A percentile compares a stretch with the other conserved stretches of the same genome.
phyloP scores from a whole-genome alignment of 495 filamentous ascomycete species.

The Neurospora terricola region DNA sequence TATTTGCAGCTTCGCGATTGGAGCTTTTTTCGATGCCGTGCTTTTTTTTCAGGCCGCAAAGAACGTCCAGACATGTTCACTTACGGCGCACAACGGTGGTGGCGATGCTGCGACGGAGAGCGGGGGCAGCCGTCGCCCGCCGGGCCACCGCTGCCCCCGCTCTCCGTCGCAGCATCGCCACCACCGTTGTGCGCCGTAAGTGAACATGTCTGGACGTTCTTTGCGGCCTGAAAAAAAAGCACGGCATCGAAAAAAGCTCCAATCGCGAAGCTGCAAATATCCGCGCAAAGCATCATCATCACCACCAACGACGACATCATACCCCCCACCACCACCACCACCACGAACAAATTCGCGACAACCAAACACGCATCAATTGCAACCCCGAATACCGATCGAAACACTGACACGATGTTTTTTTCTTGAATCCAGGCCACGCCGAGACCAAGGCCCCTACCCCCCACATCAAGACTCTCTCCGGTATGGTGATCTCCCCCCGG shows the following conservation, averaged over 20 bases:
- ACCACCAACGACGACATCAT: background rate
- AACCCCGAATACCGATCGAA: background rate
- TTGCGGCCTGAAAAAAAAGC: background rate
- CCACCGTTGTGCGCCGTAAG: constrained; percentile 51
- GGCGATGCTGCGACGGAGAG: constrained; percentile 48
- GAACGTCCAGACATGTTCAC: constrained; percentile 10
- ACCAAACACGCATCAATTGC: background rate
- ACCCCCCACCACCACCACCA: background rate
- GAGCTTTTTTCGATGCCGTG: constrained; percentile 1
- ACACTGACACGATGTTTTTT: constrained; percentile 1
- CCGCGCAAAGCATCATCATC: constrained; percentile 7
- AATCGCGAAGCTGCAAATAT: constrained; percentile 8
- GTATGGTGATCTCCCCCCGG: constrained; percentile 12
- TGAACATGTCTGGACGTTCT: background rate
- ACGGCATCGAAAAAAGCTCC: constrained; percentile 2
- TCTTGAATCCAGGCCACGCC: constrained; percentile 11
- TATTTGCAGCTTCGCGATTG: constrained; percentile 9
- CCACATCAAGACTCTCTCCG: constrained; percentile 20
- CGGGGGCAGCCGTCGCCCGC: constrained; percentile 53
- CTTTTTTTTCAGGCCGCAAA: background rate
- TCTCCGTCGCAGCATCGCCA: constrained; percentile 48
- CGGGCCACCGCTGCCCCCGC: constrained; percentile 52
- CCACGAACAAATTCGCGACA: background rate
- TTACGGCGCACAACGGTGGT: constrained; percentile 51
- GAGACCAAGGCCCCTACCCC: constrained; percentile 10